Base-by-base conservation (phyloP, 352 stramenopile genomes). In the Hyaloperonospora brassicae region DNA sequence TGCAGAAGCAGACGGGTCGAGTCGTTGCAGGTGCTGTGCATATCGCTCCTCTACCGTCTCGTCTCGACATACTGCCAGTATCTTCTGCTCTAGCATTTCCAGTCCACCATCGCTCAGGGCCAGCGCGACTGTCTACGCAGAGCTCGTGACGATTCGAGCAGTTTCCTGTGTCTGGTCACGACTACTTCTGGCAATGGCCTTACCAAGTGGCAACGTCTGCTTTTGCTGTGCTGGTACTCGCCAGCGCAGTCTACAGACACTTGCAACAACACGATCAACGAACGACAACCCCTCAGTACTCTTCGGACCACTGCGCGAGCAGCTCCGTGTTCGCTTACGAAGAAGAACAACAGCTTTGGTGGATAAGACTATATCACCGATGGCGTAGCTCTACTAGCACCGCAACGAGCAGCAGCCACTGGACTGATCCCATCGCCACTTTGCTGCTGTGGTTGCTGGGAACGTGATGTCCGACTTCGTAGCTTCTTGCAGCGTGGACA, bases 31-130 rank as follows among this genome's bases (percentile, higher is more conserved):
- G 17, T 17, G 17, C 17, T 17, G 17, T 17, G 17, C 17, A 17
- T 4, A 34, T 34, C 27, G 27, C 4, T 34, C 27, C 27, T 9
- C 27, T 34, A 8, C 27, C 8, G 4, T 34, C 8, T 8, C 27
- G 8, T 4, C 8, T 34, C 27, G 27, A 34, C 4, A 34, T 34
- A 34, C 27, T 34, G 4, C 27, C 27, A 27, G 24, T 45, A 17
- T 30, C 14, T 58, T 52, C 39, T 55, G 52, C 61, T 66, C 47
- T 65, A 17, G 17, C 17, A 17, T 17, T 17, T 17, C 17, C 17
- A 17, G 17, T 17, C 17, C 17, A 17, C 17, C 17, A 17, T 17
- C 17, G 17, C 17, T 17, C 17, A 17, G 17, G 17, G 17, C 17
- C 17, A 17, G 17, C 17, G 17, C 17, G 17, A 17, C 17, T 17